Conservation (phyloP, 2,329 filamentous ascomycete species). For the Epichloe brachyelytri region DNA sequence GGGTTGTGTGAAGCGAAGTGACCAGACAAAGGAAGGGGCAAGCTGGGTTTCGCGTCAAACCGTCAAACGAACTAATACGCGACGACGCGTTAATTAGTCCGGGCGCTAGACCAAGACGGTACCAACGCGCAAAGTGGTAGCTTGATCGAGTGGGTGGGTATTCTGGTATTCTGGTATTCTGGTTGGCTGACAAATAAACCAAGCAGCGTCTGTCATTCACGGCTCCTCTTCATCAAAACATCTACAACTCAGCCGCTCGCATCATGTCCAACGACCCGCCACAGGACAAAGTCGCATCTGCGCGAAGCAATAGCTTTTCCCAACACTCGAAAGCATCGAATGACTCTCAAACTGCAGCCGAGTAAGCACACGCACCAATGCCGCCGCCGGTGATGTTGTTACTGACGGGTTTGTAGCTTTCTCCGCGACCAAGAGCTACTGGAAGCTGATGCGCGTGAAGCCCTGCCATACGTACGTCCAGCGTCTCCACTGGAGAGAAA, state of each 20-base stretch:
- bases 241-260: neutral
- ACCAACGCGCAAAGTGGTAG: constrained; percentile 24
- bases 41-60: constrained; percentile 14
- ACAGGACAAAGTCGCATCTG: constrained; percentile 10
- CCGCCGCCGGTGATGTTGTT: neutral
- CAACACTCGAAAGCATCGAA: constrained; percentile 42
- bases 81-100: constrained; percentile 31
- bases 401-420: constrained; percentile 42
- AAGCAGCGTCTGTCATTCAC: neutral
- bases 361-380: constrained; percentile 31
- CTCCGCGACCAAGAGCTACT: constrained; percentile 81
- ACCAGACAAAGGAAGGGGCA: neutral
- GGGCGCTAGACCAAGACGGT: constrained; percentile 17
- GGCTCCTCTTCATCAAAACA: neutral
- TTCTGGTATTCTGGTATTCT: neutral
- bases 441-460: constrained; percentile 89
- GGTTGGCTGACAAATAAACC: constrained; percentile 1
- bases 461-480: constrained; percentile 68
- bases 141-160: neutral
- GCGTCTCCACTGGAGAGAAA: neutral
- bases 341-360: constrained; percentile 59
- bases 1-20: constrained; percentile 7
- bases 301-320: constrained; percentile 46
- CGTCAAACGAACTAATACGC: constrained; percentile 11
- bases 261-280: constrained; percentile 26